A percentile compares a stretch with the other conserved stretches of the same genome.
Evolutionary conservation across 2,329 filamentous ascomycete genomes (phyloP).

Genomic region (Epichloe uncinata): DNA sequence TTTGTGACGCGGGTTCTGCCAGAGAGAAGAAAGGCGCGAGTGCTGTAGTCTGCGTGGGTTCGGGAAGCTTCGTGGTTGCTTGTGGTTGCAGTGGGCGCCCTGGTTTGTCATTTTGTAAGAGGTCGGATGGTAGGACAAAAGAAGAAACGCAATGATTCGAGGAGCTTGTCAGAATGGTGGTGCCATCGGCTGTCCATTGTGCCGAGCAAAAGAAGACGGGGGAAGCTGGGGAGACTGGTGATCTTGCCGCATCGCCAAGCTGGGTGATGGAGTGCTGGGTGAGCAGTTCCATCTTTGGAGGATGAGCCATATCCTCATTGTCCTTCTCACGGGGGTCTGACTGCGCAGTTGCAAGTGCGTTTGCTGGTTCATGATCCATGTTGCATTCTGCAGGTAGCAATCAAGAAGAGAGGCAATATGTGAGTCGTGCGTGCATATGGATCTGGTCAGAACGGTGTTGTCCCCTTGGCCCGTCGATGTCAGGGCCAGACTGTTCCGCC

Average conservation of each 20-base stretch:
- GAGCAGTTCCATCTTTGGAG: slow-evolving; percentile 1
- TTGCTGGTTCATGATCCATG: neutral
- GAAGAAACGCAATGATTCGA: slow-evolving; percentile 41
- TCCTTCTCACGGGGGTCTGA: too few relatives aligned
- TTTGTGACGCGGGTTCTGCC: slow-evolving; percentile 37
- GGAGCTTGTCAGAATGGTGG: slow-evolving; percentile 40
- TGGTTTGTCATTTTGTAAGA: slow-evolving; percentile 27
- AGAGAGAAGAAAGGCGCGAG: slow-evolving; percentile 46
- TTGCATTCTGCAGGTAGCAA: neutral
- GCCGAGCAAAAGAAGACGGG: slow-evolving; percentile 23
- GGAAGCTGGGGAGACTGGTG: neutral
- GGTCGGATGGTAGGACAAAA: slow-evolving; percentile 43
- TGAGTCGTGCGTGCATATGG: neutral
- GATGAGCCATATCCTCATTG: neutral
- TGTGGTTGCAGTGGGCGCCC: slow-evolving; percentile 29
- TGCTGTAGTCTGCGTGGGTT: slow-evolving; percentile 38
- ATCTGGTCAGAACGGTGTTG: neutral
- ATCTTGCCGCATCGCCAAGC: neutral
- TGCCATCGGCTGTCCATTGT: slow-evolving; percentile 44
- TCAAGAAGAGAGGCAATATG: too few relatives aligned
- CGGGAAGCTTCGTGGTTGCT: slow-evolving; percentile 35
- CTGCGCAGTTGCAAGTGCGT: neutral
- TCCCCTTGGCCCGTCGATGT: neutral
- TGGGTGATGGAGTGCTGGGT: neutral
- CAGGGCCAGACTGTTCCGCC: too few relatives aligned